Evolutionary conservation across 2,329 filamentous ascomycete species (phyloP).

Genomic region (Pseudogymnoascus destructans): DNA sequence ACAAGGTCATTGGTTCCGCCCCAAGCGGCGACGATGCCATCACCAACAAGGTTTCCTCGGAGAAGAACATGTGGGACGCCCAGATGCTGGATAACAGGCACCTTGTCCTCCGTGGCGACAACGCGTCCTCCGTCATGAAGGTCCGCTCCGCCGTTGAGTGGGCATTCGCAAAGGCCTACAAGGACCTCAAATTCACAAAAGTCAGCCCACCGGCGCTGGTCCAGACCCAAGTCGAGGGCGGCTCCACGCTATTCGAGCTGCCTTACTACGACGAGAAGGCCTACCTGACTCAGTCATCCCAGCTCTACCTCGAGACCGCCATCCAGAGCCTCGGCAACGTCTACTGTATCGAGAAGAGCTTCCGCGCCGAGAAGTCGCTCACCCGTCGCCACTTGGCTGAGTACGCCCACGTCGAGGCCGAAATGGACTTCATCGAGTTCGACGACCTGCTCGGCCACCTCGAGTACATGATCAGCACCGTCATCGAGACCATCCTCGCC

Average conservation of each 20-base stretch:
- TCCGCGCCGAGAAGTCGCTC: conserved; percentile 92
- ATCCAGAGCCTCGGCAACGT: conserved; percentile 85
- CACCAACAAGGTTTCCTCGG: conserved; percentile 55
- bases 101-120: conserved; percentile 56
- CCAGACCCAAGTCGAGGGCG: conserved; percentile 72
- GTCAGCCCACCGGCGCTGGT: conserved; percentile 64
- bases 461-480: conserved; percentile 59
- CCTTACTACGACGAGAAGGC: conserved; percentile 81
- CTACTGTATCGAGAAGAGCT: conserved; percentile 97
- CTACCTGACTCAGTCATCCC: conserved; percentile 91
- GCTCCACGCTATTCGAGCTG: conserved; percentile 79
- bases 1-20: conserved; percentile 53
- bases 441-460: conserved; percentile 77
- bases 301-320: conserved; percentile 93
- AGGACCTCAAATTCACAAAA: conserved; percentile 50
- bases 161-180: conserved; percentile 55
- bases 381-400: conserved; percentile 90
- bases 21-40: conserved; percentile 63
- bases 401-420: conserved; percentile 93
- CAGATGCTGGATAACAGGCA: conserved; percentile 51
- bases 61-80: conserved; percentile 45
- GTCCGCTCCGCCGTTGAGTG: conserved; percentile 55
- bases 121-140: conserved; percentile 54
- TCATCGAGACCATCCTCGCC: conserved; percentile 63
- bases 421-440: conserved; percentile 92